Base-by-base conservation (phyloP, 2,329 filamentous ascomycete species). In the Calonectria montana region DNA sequence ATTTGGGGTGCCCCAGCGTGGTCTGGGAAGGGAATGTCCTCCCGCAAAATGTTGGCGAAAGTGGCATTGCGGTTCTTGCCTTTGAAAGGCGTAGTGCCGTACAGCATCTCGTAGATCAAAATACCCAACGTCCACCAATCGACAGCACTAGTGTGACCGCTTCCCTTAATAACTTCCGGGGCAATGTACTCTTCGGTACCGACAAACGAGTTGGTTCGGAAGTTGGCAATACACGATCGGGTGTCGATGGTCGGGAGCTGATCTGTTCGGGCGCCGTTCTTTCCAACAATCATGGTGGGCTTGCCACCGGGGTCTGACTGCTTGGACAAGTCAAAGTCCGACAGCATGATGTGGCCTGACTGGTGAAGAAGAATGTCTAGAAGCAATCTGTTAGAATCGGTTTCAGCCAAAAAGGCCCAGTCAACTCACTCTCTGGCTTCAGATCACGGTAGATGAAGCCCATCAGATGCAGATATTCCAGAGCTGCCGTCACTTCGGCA, bases 81-180 rank as follows among this genome's bases (percentile, higher is more conserved):
- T 87, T 99, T 99, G 89, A 99, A 99, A 1, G 97, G 97, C 0
- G 97, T 99, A 0, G 96, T 99, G 67, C 97, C 97, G 85, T 96
- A 99, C 41, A 99, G 88, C 97, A 99, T 99, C 84, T 99, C 97
- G 83, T 98, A 99, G 69, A 99, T 95, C 80, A 99, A 86, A 77
- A 99, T 98, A 23, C 97, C 97, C 65, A 99, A 85, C 0, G 97
- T 99, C 97, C 97, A 99, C 97, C 97, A 99, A 83, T 99, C 97
- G 16, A 99, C 97, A 16, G 97, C 97, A 81, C 96, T 98, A 9
- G 97, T 99, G 84, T 99, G 97, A 27, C 97, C 97, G 81, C 96
- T 98, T 45, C 97, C 97, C 86, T 98, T 98, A 83, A 99, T 99
- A 41, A 99, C 97, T 84, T 99, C 97, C 2, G 97, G 97, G 1